Conservation (phyloP, 306 rosid genomes). For the Begonia loranthoides region DNA sequence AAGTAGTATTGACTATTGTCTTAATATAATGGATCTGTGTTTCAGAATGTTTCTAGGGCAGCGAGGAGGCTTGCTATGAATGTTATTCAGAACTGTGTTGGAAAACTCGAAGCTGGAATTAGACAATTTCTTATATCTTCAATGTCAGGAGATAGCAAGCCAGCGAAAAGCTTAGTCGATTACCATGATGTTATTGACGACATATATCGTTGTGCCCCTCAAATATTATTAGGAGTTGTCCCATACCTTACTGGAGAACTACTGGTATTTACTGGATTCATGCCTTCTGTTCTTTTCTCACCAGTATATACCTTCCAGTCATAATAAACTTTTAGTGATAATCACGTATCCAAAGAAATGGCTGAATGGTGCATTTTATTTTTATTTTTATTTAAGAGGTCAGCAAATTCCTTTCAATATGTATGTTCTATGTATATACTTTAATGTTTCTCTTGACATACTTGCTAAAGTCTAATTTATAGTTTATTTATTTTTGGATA, state of each 20-base stretch:
- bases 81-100: slow-evolving; percentile 72
- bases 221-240: slow-evolving; percentile 62
- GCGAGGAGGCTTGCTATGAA: slow-evolving; percentile 97
- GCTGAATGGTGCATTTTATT: too few relatives aligned
- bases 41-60: slow-evolving; percentile 70
- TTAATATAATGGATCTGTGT: slow-evolving; percentile 13
- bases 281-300: slow-evolving; percentile 3
- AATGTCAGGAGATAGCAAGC: slow-evolving; percentile 78
- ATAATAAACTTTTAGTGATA: neutral
- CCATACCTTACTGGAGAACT: slow-evolving; percentile 91
- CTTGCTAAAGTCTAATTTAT: too few relatives aligned
- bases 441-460: too few relatives aligned
- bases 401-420: too few relatives aligned
- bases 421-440: too few relatives aligned
- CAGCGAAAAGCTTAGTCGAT: slow-evolving; percentile 38
- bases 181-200: slow-evolving; percentile 82
- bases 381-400: too few relatives aligned
- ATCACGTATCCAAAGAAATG: neutral
- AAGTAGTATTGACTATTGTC: too few relatives aligned
- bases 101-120: slow-evolving; percentile 78
- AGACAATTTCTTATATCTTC: slow-evolving; percentile 74
- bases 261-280: slow-evolving; percentile 50
- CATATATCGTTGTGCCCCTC: slow-evolving; percentile 84
- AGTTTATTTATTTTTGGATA: too few relatives aligned
- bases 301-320: neutral